Evolutionary conservation across 345 rosid genomes (phyloP), one percentile per base, ranked within the genome.

Genomic region (Eucalyptus pauciflora): DNA sequence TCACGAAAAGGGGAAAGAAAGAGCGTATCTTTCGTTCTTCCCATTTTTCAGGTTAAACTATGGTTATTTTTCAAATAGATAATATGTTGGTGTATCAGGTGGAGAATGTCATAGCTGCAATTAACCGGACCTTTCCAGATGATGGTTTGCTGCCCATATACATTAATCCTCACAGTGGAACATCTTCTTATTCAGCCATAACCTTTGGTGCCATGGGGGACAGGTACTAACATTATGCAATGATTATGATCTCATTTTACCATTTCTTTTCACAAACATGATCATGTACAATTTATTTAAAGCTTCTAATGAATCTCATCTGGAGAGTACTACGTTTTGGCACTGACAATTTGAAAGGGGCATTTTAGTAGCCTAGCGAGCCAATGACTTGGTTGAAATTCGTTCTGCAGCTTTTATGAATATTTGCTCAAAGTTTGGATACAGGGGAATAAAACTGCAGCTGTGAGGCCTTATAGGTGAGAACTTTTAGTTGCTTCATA

Each of bases 151-250:
- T 97, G 86, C 99, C 99, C 89, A 98, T 97, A 56, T 98, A 96
- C 91, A 93, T 98, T 88, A 92, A 90, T 93, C 98, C 98, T 51
- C 89, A 94, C 5, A 94, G 91, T 49, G 99, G 93, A 76, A 89
- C 90, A 31, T 90, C 96, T 85, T 91, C 99, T 10, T 92, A 93
- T 93, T 92, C 99, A 4, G 92, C 96, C 60, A 95, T 96, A 86
- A 98, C 99, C 87, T 98, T 97, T 91, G 99, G 99, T 92, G 99
- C 99, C 88, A 98, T 97, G 99, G 99, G 99, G 89, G 99, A 98
- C 90, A 97, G 99, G 99, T 98, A 92, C 89, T 79, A 87, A 85
- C 64, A 31, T 71, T 52, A 50, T 88, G 85, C 62, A 13, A 56
- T 80, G 58, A 41, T 43, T 41, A 29, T 88, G 29, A 64, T 50